Evolutionary conservation across 352 stramenopile species (phyloP).

Genomic region (Pseudoperonospora humuli): DNA sequence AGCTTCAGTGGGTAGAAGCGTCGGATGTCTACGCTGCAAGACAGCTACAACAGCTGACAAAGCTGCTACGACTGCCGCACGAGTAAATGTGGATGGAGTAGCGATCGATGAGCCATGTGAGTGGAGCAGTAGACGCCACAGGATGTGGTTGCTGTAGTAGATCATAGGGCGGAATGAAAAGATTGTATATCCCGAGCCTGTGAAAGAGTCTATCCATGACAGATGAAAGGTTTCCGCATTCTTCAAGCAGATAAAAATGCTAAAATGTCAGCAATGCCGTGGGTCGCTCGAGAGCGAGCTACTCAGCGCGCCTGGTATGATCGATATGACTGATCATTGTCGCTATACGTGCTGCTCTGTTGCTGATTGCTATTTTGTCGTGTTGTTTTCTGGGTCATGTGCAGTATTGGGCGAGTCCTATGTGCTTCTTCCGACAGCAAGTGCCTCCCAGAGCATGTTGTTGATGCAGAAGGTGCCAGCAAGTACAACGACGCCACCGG

Average conservation of each 20-base stretch:
- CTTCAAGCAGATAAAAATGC: slow-evolving; percentile 22
- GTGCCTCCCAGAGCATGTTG: slow-evolving; percentile 51
- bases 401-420: slow-evolving; percentile 62
- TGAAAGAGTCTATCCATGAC: slow-evolving; percentile 6
- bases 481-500: slow-evolving; percentile 5
- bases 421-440: slow-evolving; percentile 60
- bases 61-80: slow-evolving; percentile 13
- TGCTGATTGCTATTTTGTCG: slow-evolving; percentile 2
- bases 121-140: slow-evolving; percentile 33
- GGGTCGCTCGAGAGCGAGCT: slow-evolving; percentile 33
- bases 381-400: neutral
- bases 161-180: slow-evolving; percentile 24
- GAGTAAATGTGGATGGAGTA: slow-evolving; percentile 19
- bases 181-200: neutral
- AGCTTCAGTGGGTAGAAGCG: slow-evolving; percentile 13
- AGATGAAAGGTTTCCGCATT: slow-evolving; percentile 10
- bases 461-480: slow-evolving; percentile 31
- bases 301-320: slow-evolving; percentile 26
- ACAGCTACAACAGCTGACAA: slow-evolving; percentile 19
- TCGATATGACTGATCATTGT: neutral
- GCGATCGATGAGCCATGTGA: slow-evolving; percentile 28
- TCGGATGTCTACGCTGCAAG: slow-evolving; percentile 18
- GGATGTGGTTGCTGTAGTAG: slow-evolving; percentile 37
- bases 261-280: slow-evolving; percentile 26
- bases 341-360: neutral